These are phyloP conservation scores for Pistacia vera DNA, from an alignment of 345 rosid species.

Conservation along the genomic window DNA sequence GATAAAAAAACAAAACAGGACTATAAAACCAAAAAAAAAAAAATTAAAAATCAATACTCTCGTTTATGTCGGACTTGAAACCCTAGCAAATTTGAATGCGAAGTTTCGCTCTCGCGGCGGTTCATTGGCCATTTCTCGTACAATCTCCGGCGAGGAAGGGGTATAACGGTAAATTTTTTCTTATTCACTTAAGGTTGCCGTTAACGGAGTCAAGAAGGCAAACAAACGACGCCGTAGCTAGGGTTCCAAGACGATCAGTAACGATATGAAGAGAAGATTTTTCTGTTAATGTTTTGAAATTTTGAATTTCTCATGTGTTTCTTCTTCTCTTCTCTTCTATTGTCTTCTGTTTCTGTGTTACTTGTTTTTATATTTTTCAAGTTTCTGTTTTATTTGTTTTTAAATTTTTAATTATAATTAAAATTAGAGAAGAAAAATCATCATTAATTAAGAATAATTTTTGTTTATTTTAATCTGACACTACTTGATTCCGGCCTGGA, in stretches of 20 bases:
- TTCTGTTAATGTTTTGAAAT: not conserved
- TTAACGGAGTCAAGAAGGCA: not conserved
- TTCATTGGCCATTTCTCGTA: slow-evolving; percentile 23
- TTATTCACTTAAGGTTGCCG: not conserved
- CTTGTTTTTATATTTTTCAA: not conserved
- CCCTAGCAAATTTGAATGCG: slow-evolving; percentile 30
- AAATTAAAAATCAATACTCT: not conserved
- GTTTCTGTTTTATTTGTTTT: slow-evolving; percentile 12
- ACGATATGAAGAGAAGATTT: slow-evolving; percentile 5
- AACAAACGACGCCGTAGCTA: slow-evolving; percentile 16
- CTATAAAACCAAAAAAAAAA: not conserved
- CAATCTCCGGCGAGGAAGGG: slow-evolving; percentile 9
- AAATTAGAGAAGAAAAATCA: not conserved
- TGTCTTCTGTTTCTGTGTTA: not conserved
- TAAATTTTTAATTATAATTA: not conserved
- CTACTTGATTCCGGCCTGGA: slow-evolving; percentile 18
- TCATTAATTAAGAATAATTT: slow-evolving; percentile 15
- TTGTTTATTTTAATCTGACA: slow-evolving; percentile 20
- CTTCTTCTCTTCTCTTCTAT: not conserved
- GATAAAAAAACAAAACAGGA: not conserved
- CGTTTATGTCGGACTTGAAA: slow-evolving; percentile 31
- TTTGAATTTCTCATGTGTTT: slow-evolving; percentile 14
- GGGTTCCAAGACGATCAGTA: slow-evolving; percentile 16
- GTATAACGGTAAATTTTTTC: not conserved
- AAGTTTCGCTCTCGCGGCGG: slow-evolving; percentile 14